Conservation (phyloP, 1,284 basidiomycete genomes). For the Violaceomyces palustris region DNA sequence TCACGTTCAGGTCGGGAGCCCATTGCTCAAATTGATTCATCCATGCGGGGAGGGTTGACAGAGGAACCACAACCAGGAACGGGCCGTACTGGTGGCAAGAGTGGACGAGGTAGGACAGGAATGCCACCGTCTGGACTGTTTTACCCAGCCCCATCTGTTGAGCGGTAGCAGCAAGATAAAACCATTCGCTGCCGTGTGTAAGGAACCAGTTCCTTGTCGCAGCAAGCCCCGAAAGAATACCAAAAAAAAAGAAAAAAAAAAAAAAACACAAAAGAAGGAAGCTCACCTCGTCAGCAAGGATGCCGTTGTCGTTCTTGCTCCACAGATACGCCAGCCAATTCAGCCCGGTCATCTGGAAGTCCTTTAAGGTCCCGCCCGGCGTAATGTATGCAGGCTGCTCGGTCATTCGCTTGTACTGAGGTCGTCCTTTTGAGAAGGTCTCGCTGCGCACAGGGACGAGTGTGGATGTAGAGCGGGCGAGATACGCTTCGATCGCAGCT, state of each 20-base stretch:
- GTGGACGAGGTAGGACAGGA: slow-evolving; percentile 94
- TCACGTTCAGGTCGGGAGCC: slow-evolving; percentile 79
- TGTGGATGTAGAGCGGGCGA: slow-evolving; percentile 69
- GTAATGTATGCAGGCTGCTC: slow-evolving; percentile 86
- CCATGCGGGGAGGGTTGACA: slow-evolving; percentile 99
- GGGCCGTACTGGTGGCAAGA: slow-evolving; percentile 84
- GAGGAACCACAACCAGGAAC: slow-evolving; percentile 93
- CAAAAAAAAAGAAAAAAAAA: too few relatives aligned
- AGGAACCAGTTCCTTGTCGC: too few relatives aligned
- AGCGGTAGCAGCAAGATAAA: slow-evolving; percentile 18
- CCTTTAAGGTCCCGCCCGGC: slow-evolving; percentile 72
- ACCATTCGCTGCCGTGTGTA: too few relatives aligned
- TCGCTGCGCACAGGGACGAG: slow-evolving; percentile 83
- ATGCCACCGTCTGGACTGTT: slow-evolving; percentile 91
- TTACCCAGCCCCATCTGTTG: slow-evolving; percentile 99
- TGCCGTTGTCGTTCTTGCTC: slow-evolving; percentile 91
- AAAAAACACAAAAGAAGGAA: too few relatives aligned
- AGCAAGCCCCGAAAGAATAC: too few relatives aligned
- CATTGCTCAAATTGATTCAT: slow-evolving; percentile 93
- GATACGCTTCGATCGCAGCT: slow-evolving; percentile 74
- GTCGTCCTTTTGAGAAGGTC: slow-evolving; percentile 68
- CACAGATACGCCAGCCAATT: slow-evolving; percentile 98
- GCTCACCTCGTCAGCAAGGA: slow-evolving; percentile 95
- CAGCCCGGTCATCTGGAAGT: slow-evolving; percentile 94
- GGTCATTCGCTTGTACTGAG: slow-evolving; percentile 76